A percentile compares a stretch with the other conserved stretches of the same genome.
Evolutionary conservation across 2,329 filamentous ascomycete genomes (phyloP).

Genomic region (Pezicula neosporulosa): DNA sequence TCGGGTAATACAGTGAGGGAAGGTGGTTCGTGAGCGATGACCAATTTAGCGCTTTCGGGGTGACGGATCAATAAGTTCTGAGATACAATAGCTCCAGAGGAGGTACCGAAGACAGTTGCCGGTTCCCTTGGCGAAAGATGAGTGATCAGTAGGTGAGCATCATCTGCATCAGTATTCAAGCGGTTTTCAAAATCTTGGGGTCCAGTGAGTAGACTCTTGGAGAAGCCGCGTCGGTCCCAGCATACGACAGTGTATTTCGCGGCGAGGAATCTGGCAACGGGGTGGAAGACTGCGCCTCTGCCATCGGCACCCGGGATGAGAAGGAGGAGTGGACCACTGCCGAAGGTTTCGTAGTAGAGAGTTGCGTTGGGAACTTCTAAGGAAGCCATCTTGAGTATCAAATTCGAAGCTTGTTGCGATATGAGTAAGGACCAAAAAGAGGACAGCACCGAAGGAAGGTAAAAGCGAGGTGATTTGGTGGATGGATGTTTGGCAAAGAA

Average conservation of each 20-base stretch:
- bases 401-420: background rate
- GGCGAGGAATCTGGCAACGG: slow-evolving; percentile 17
- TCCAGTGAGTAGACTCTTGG: slow-evolving; percentile 14
- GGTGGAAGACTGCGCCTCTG: slow-evolving; percentile 21
- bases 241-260: slow-evolving; percentile 23
- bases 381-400: background rate
- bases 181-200: slow-evolving; percentile 24
- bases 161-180: slow-evolving; percentile 27
- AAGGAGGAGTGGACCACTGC: slow-evolving; percentile 25
- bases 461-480: no score
- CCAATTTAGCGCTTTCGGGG: slow-evolving; percentile 1
- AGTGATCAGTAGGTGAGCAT: slow-evolving; percentile 19
- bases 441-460: no score
- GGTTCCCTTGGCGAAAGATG: slow-evolving; percentile 6
- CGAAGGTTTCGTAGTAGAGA: slow-evolving; percentile 26
- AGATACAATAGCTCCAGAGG: slow-evolving; percentile 14
- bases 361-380: slow-evolving; percentile 21
- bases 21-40: slow-evolving; percentile 8
- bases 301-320: slow-evolving; percentile 30
- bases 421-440: no score
- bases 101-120: slow-evolving; percentile 13
- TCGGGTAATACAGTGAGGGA: slow-evolving; percentile 2
- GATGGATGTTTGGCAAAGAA: no score
- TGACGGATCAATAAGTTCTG: slow-evolving; percentile 7
- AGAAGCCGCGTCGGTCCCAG: slow-evolving; percentile 28